Evolutionary conservation across 176 grass and related monocot genomes (phyloP).

Genomic region (Canna indica): DNA sequence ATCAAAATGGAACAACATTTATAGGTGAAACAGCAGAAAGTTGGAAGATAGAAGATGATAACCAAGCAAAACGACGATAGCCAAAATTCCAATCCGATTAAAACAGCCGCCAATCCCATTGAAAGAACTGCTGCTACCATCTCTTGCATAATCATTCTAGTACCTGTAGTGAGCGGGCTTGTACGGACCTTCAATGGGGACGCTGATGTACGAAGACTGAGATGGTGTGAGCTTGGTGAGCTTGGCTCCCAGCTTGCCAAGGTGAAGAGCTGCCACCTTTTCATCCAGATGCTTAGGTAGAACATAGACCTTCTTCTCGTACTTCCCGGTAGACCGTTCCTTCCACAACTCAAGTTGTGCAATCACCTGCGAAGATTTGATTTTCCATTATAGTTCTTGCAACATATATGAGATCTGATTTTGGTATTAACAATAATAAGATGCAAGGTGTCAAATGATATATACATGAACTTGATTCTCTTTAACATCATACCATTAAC

Average conservation of each 20-base stretch:
- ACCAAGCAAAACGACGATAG: not conserved
- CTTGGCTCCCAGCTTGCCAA: slow-evolving; percentile 81
- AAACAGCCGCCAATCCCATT: not conserved
- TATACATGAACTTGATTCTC: too few species aligned
- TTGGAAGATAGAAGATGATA: not conserved
- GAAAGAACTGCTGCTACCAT: not conserved
- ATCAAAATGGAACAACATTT: not conserved
- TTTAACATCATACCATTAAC: too few species aligned
- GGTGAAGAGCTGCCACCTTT: slow-evolving; percentile 90
- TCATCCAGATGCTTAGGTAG: slow-evolving; percentile 93
- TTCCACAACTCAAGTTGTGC: slow-evolving; percentile 96
- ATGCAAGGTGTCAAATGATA: too few species aligned
- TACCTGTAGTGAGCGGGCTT: slow-evolving; percentile 85
- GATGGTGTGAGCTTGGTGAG: slow-evolving; percentile 67
- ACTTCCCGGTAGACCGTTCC: slow-evolving; percentile 72
- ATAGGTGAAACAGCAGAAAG: not conserved
- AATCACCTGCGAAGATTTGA: slow-evolving; percentile 46
- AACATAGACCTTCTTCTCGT: slow-evolving; percentile 97
- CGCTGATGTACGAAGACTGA: slow-evolving; percentile 71
- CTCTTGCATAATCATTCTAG: slow-evolving; percentile 15
- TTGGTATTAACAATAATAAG: too few species aligned
- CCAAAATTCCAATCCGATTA: not conserved
- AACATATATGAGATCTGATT: too few species aligned
- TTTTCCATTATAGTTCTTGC: too few species aligned
- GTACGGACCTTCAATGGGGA: slow-evolving; percentile 72